Evolutionary conservation across 495 filamentous ascomycete genomes (phyloP).

Genomic region (Wilcoxina mikolae): DNA sequence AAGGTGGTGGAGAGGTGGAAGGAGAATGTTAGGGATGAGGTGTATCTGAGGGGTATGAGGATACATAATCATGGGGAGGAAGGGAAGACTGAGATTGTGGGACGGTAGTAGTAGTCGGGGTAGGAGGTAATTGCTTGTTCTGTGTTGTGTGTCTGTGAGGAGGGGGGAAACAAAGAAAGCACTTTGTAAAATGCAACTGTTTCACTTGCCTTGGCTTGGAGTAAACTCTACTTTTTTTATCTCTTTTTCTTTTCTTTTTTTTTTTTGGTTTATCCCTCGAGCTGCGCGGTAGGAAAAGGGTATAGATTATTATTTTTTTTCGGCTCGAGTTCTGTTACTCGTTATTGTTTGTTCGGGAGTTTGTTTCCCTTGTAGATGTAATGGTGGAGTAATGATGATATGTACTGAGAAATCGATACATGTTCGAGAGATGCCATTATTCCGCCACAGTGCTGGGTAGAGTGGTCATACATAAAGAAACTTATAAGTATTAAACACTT

Average conservation of each 20-base stretch:
- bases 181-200: neutral
- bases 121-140: no score
- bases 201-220: neutral
- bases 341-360: no score
- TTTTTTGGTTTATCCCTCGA: neutral
- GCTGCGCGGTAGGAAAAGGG: no score
- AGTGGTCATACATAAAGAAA: no score
- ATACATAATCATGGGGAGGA: constrained; percentile 74
- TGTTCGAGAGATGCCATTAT: no score
- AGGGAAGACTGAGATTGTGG: neutral
- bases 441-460: no score
- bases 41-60: constrained; percentile 86
- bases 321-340: no score
- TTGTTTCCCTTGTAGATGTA: no score
- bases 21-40: constrained; percentile 74
- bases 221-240: neutral
- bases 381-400: no score
- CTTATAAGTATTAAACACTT: no score
- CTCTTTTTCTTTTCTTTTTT: neutral
- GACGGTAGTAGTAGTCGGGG: neutral
- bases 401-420: no score
- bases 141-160: neutral
- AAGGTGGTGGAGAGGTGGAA: constrained; percentile 59
- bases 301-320: neutral
- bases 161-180: neutral